phyloP scores from a whole-genome alignment of 192 early-diverging fungal species.

The Coemansia sp. region DNA sequence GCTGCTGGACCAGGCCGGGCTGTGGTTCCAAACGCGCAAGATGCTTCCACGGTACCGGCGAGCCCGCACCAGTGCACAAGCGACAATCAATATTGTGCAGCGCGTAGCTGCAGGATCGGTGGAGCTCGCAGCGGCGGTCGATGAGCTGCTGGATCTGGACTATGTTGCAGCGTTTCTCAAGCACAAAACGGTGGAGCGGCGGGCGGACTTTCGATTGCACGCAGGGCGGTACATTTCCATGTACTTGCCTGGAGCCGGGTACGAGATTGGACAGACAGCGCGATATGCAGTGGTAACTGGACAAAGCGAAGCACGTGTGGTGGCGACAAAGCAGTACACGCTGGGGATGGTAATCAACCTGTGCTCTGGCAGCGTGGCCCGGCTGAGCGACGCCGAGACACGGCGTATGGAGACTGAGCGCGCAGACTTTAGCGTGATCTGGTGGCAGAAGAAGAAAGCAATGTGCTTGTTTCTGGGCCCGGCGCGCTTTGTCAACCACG shows the following conservation, averaged over 20 bases:
- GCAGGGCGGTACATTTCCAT: conserved; percentile 61
- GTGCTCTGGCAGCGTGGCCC: conserved; percentile 58
- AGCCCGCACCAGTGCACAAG: conserved; percentile 14
- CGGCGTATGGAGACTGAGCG: conserved; percentile 30
- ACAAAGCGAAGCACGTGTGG: conserved; percentile 36
- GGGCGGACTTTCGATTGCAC: conserved; percentile 48
- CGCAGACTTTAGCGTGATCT: conserved; percentile 70
- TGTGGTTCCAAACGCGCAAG: conserved; percentile 52
- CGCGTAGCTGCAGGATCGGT: conserved; percentile 19
- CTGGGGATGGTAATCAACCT: conserved; percentile 40
- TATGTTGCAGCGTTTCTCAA: conserved; percentile 32
- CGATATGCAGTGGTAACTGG: conserved; percentile 56
- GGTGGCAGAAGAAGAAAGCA: conserved; percentile 55
- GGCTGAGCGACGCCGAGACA: conserved; percentile 45
- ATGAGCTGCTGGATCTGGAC: conserved; percentile 30
- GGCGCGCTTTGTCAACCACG: conserved; percentile 75
- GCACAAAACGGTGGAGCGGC: conserved; percentile 27
- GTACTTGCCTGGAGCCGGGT: conserved; percentile 65
- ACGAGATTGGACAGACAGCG: conserved; percentile 60
- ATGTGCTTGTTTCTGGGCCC: conserved; percentile 70
- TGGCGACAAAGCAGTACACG: conserved; percentile 36
- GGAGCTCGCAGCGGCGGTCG: conserved; percentile 23
- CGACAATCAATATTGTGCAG: conserved; percentile 16
- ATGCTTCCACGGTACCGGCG: conserved; percentile 43
- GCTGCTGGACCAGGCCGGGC: conserved; percentile 43